These are phyloP conservation scores for Flueggea neowawraea DNA, from an alignment of 441 rosid species.

Conservation along the genomic window DNA sequence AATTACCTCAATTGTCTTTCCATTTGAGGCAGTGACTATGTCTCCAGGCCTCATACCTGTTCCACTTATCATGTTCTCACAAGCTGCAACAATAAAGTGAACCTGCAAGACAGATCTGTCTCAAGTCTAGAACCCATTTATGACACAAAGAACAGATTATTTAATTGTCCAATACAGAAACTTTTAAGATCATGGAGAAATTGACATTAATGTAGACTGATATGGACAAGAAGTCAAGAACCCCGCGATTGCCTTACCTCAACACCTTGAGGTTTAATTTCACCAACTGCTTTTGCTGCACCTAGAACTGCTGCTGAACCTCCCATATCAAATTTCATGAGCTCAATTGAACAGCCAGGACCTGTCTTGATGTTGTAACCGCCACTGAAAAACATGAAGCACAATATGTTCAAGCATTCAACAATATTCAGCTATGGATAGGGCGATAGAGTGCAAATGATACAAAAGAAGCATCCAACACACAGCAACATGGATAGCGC, in stretches of 20 bases:
- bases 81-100: constrained; percentile 91
- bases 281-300: constrained; percentile 88
- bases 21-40: constrained; percentile 85
- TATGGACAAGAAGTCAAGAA: not conserved
- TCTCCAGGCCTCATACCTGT: constrained; percentile 99
- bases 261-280: constrained; percentile 87
- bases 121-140: not conserved
- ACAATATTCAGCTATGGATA: constrained; percentile 2
- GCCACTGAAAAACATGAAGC: constrained; percentile 46
- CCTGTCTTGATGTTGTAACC: constrained; percentile 98
- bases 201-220: not conserved
- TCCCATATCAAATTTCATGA: constrained; percentile 95
- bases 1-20: constrained; percentile 90
- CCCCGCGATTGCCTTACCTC: constrained; percentile 43
- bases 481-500: not conserved
- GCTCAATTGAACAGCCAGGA: constrained; percentile 78
- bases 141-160: not conserved
- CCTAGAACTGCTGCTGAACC: constrained; percentile 96
- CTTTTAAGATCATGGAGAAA: not conserved
- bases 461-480: not conserved
- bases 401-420: constrained; percentile 9
- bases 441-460: not conserved
- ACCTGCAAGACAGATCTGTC: constrained; percentile 45
- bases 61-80: constrained; percentile 99
- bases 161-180: no score